Percentiles rank a stretch among this genome's conserved stretches.
Evolutionary conservation across 2,329 filamentous ascomycete genomes (phyloP).

Genomic region (Fusarium chuoi): DNA sequence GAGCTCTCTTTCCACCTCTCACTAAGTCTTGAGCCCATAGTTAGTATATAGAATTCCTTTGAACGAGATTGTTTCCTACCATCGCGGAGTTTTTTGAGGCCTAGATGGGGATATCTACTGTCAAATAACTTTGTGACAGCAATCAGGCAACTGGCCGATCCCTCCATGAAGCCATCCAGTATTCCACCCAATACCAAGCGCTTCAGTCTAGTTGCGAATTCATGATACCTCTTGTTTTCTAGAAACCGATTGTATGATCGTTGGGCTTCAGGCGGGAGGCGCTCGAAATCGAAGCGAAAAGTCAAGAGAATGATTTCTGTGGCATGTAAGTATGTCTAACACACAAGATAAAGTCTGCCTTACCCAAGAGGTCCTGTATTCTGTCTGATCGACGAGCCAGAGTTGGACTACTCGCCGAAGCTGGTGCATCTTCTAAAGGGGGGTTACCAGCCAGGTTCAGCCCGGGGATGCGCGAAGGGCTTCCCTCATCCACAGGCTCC

Average conservation of each 20-base stretch:
- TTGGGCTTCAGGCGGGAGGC: constrained; percentile 26
- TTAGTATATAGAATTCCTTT: neutral
- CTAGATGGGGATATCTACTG: constrained; percentile 25
- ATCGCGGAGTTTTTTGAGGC: constrained; percentile 17
- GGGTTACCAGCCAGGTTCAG: neutral
- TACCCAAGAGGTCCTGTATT: constrained; percentile 14
- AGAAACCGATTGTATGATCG: constrained; percentile 18
- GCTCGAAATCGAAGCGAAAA: constrained; percentile 20
- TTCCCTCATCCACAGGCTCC: constrained; percentile 7
- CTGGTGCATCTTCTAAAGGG: neutral
- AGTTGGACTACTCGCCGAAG: neutral
- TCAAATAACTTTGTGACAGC: constrained; percentile 34
- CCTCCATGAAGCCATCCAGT: constrained; percentile 38
- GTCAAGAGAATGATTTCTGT: constrained; percentile 22
- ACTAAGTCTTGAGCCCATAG: neutral
- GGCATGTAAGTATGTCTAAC: neutral
- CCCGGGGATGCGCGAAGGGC: neutral
- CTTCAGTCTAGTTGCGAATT: constrained; percentile 26
- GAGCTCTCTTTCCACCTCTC: neutral
- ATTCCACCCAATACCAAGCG: constrained; percentile 7
- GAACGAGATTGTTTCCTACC: constrained; percentile 1
- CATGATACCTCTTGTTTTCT: neutral
- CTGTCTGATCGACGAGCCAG: constrained; percentile 3
- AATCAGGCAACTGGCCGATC: constrained; percentile 8
- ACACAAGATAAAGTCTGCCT: neutral